phyloP scores from a whole-genome alignment of 2,329 filamentous ascomycete species.

The Colletotrichum sp. region DNA sequence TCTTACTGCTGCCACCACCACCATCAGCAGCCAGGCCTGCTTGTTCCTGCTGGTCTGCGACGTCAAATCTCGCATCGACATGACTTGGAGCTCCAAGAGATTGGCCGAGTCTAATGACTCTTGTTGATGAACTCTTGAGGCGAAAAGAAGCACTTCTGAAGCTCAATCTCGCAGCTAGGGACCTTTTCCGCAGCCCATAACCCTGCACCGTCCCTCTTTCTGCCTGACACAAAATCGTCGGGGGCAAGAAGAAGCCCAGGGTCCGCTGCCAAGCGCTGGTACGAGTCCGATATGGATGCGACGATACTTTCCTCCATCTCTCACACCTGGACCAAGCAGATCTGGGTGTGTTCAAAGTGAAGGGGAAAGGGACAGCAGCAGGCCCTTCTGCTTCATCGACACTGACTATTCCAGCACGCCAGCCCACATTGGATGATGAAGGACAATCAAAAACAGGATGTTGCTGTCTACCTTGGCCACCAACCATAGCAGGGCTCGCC shows the following conservation, averaged over 20 bases:
- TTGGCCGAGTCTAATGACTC: not conserved
- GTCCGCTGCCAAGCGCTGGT: not conserved
- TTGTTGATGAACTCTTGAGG: not conserved
- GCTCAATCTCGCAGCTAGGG: conserved; percentile 7
- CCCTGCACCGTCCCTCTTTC: not conserved
- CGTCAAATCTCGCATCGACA: not conserved
- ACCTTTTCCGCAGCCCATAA: not conserved
- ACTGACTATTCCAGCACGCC: not conserved
- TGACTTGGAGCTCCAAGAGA: not conserved
- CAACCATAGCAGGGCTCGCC: not conserved
- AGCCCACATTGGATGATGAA: not conserved
- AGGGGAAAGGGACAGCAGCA: not conserved
- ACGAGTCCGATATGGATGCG: not conserved
- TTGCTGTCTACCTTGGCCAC: not conserved
- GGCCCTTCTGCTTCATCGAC: not conserved
- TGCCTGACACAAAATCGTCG: not conserved
- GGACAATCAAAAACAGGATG: not conserved
- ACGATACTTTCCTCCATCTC: not conserved
- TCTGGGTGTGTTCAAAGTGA: not conserved
- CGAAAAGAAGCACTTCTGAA: not conserved
- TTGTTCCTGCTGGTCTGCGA: not conserved
- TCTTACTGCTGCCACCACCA: not conserved
- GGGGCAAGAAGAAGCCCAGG: not conserved
- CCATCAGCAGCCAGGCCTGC: not conserved
- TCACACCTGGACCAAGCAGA: not conserved